Evolutionary conservation across 2,329 filamentous ascomycete species (phyloP).

Genomic region (Aspergillus tamarii): DNA sequence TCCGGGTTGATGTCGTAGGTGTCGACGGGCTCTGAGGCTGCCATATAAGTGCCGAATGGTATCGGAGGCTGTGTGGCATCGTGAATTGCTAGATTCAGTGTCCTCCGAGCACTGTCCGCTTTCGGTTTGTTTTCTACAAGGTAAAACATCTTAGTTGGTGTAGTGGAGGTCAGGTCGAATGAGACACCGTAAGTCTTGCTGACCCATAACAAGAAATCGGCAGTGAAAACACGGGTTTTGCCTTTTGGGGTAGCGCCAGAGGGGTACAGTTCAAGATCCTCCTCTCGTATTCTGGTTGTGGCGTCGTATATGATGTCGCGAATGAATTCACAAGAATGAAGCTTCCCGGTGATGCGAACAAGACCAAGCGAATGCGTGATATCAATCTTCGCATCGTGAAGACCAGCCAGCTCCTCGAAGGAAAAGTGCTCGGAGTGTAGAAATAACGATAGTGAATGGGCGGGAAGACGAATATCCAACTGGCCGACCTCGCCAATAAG

Average conservation of each 20-base stretch:
- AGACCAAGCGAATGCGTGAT: slow-evolving; percentile 36
- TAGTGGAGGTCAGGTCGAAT: slow-evolving; percentile 26
- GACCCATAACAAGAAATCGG: slow-evolving; percentile 39
- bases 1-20: slow-evolving; percentile 30
- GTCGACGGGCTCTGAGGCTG: slow-evolving; percentile 30
- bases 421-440: slow-evolving; percentile 38
- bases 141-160: slow-evolving; percentile 35
- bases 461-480: slow-evolving; percentile 37
- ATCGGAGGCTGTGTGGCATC: slow-evolving; percentile 22
- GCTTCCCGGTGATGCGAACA: slow-evolving; percentile 40
- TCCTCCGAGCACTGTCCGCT: slow-evolving; percentile 38
- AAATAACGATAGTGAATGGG: slow-evolving; percentile 34
- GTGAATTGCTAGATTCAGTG: slow-evolving; percentile 36
- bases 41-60: slow-evolving; percentile 41
- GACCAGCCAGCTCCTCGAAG: slow-evolving; percentile 40
- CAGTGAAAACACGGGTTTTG: slow-evolving; percentile 23
- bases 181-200: slow-evolving; percentile 34
- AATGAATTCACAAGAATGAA: slow-evolving; percentile 37
- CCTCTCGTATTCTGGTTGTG: slow-evolving; percentile 33
- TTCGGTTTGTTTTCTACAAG: slow-evolving; percentile 35
- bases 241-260: slow-evolving; percentile 17
- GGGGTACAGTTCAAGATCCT: slow-evolving; percentile 30
- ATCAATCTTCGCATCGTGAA: slow-evolving; percentile 41
- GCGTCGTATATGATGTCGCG: slow-evolving; percentile 37
- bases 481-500: slow-evolving; percentile 40